phyloP scores from a whole-genome alignment of 2,329 filamentous ascomycete species.

The Fulvia fulva region DNA sequence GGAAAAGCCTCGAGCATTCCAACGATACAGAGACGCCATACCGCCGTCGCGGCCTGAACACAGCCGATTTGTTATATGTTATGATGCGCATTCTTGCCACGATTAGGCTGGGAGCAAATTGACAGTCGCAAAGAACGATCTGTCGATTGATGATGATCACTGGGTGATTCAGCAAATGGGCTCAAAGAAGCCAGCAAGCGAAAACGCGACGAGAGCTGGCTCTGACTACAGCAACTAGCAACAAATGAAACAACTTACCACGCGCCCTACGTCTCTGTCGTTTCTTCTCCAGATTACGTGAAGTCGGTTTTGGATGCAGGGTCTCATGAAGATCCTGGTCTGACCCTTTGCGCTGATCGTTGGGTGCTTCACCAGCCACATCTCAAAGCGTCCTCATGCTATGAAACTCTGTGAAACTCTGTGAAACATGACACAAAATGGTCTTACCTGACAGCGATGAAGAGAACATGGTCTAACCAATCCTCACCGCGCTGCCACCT shows the following conservation, averaged over 20 bases:
- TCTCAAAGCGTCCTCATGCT: neutral
- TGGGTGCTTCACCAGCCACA: neutral
- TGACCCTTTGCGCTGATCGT: neutral
- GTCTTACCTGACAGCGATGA: too few species aligned
- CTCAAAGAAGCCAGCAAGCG: neutral
- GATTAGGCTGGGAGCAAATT: neutral
- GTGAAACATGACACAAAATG: too few species aligned
- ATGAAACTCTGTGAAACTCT: too few species aligned
- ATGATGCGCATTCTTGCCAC: neutral
- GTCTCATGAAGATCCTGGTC: neutral
- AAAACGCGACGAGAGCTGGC: neutral
- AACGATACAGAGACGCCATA: neutral
- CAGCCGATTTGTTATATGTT: neutral
- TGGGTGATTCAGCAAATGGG: neutral
- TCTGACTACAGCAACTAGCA: neutral
- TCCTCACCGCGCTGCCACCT: too few species aligned
- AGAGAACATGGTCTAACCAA: too few species aligned
- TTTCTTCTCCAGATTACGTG: neutral
- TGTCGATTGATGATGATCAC: neutral
- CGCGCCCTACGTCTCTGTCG: neutral
- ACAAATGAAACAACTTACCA: neutral
- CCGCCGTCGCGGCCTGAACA: neutral
- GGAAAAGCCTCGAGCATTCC: neutral
- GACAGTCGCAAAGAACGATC: neutral
- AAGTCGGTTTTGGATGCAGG: neutral